Conservation (phyloP, 2,329 filamentous ascomycete species). For the Coniella vitis region DNA sequence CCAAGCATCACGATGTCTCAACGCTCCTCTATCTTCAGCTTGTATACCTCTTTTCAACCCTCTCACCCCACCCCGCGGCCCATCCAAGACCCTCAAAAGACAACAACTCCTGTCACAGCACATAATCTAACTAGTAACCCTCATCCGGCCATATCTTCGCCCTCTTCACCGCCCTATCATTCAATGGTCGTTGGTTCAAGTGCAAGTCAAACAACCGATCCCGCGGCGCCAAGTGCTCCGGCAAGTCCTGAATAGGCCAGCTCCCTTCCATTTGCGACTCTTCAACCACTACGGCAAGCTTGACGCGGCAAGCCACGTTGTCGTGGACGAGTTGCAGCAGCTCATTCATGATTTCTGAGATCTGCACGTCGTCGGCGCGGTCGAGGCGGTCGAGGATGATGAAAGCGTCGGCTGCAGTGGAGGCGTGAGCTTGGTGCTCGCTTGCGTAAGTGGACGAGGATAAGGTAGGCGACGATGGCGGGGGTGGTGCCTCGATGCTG, state of each 20-base stretch:
- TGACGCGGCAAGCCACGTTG: neutral
- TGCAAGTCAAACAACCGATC: conserved; percentile 2
- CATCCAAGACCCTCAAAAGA: too few species aligned
- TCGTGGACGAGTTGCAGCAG: neutral
- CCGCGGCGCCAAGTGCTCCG: neutral
- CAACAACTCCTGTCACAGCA: too few species aligned
- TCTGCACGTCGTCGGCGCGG: neutral
- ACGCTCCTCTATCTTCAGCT: too few species aligned
- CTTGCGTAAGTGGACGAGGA: neutral
- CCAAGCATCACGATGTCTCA: too few species aligned
- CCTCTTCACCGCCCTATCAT: neutral
- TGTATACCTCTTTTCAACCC: too few species aligned
- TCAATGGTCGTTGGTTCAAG: neutral
- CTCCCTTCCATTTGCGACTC: neutral
- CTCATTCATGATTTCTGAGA: neutral
- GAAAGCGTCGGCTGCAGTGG: neutral
- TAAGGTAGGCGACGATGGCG: neutral
- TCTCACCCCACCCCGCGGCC: too few species aligned
- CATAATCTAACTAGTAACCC: too few species aligned
- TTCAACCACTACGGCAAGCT: conserved; percentile 1
- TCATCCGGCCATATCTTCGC: neutral
- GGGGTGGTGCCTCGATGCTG: too few species aligned
- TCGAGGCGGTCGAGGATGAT: conserved; percentile 5
- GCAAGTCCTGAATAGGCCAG: neutral
- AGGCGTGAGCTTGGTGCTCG: neutral